Conservation (phyloP, 2,329 filamentous ascomycete species). For the Fusarium devonianum region DNA sequence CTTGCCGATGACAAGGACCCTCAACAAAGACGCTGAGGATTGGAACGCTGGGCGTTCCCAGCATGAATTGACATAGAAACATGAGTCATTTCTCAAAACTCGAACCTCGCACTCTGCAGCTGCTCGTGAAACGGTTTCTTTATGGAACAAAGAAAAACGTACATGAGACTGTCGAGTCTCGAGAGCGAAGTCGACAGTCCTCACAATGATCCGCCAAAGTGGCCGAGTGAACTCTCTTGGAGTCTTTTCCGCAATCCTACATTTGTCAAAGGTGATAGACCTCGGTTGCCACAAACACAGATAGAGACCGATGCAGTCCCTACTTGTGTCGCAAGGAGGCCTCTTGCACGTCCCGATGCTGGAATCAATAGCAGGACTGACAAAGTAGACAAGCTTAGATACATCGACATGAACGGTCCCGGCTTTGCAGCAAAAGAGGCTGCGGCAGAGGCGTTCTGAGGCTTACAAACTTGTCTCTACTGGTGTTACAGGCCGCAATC, state of each 20-base stretch:
- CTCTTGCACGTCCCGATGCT: constrained; percentile 24
- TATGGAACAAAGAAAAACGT: too few relatives aligned
- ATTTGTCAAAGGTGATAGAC: too few relatives aligned
- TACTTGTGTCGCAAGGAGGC: constrained; percentile 24
- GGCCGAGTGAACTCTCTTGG: constrained; percentile 12
- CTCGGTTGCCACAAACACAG: too few relatives aligned
- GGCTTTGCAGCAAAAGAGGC: constrained; percentile 34
- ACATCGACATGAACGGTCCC: constrained; percentile 13
- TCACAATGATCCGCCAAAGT: constrained; percentile 19
- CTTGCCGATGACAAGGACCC: constrained; percentile 17
- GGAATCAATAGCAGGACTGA: constrained; percentile 13
- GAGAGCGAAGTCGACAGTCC: constrained; percentile 9
- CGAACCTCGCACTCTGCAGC: too few relatives aligned
- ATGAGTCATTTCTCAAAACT: constrained; percentile 15
- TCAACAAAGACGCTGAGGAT: constrained; percentile 13
- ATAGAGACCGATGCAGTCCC: background rate
- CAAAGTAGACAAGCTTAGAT: constrained; percentile 33
- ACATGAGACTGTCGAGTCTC: constrained; percentile 5
- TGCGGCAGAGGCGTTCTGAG: constrained; percentile 24
- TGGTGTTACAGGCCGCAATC: constrained; percentile 9
- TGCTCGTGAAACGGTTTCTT: background rate
- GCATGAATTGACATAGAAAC: constrained; percentile 28
- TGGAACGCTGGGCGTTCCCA: constrained; percentile 32
- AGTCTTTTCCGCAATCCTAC: constrained; percentile 9
- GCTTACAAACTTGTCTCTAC: constrained; percentile 12